A percentile compares a stretch with the other conserved stretches of the same genome.
phyloP scores from a whole-genome alignment of 306 rosid genomes.

The Astragalus glycyphyllos region DNA sequence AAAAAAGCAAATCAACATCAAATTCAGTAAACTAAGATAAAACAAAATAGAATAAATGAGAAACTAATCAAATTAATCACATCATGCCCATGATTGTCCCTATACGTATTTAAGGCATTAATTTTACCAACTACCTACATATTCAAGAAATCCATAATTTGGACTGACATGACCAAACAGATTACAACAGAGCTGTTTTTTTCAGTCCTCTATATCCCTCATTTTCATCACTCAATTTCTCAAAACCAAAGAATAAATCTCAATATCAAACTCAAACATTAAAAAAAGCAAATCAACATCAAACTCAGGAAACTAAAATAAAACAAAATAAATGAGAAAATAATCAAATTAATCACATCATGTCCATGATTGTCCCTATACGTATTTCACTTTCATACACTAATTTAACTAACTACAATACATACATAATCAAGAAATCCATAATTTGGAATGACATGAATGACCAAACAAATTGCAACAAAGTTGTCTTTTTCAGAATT shows the following conservation, averaged over 20 bases:
- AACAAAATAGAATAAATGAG: background rate
- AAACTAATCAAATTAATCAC: background rate
- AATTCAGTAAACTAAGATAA: background rate
- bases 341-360: background rate
- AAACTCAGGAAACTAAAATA: background rate
- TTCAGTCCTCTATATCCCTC: background rate
- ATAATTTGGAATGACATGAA: too few species aligned
- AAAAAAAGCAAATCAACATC: slow-evolving; percentile 16
- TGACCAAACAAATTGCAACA: too few species aligned
- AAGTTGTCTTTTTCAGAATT: too few species aligned
- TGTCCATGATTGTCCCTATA: background rate
- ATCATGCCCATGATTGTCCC: background rate
- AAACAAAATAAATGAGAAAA: background rate
- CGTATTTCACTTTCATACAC: too few species aligned
- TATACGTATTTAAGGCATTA: too few species aligned
- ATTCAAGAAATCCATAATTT: too few species aligned
- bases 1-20: slow-evolving; percentile 16
- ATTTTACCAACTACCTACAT: too few species aligned
- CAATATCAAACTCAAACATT: background rate
- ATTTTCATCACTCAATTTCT: background rate
- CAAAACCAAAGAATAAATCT: slow-evolving; percentile 2
- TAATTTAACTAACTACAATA: too few species aligned
- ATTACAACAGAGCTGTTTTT: too few species aligned
- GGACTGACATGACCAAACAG: too few species aligned
- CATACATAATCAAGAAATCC: too few species aligned